These are phyloP conservation scores for Umbilicaria muhlenbergii DNA, from an alignment of 495 filamentous ascomycete genomes.

Conservation along the genomic window DNA sequence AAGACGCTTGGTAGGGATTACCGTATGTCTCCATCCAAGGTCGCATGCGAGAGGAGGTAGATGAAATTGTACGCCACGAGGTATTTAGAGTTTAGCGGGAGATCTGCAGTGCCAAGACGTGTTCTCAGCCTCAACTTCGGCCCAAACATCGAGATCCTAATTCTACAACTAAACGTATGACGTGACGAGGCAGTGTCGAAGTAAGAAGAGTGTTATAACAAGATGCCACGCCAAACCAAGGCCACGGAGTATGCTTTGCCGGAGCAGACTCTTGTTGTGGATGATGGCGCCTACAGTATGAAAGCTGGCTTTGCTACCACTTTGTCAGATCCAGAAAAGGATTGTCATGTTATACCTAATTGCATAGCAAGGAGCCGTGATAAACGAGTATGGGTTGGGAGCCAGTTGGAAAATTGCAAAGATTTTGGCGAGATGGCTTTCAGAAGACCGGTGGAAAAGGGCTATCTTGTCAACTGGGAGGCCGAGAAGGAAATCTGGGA, in stretches of 20 bases:
- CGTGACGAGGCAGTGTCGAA: no score
- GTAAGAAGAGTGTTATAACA: not conserved
- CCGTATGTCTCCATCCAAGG: no score
- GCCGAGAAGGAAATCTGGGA: conserved; percentile 94
- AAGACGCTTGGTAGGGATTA: conserved; percentile 2
- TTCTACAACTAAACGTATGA: no score
- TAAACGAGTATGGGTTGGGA: conserved; percentile 59
- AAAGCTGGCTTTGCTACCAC: conserved; percentile 71
- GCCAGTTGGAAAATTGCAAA: conserved; percentile 62
- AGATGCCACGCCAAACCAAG: conserved; percentile 18
- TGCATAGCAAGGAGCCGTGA: conserved; percentile 72
- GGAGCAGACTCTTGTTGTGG: conserved; percentile 64
- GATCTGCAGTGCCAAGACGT: no score
- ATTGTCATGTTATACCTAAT: conserved; percentile 70
- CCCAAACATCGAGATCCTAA: no score
- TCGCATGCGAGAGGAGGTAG: no score
- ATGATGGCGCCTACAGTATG: conserved; percentile 88
- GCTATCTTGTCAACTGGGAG: conserved; percentile 94
- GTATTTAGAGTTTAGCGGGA: no score
- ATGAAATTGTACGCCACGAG: no score
- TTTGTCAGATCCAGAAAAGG: conserved; percentile 17
- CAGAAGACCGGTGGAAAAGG: conserved; percentile 85
- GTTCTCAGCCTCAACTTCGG: no score
- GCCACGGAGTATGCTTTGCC: conserved; percentile 27
- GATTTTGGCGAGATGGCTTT: conserved; percentile 87